Evolutionary conservation across 2,329 filamentous ascomycete genomes (phyloP).

Genomic region (Colletotrichum sp.): DNA sequence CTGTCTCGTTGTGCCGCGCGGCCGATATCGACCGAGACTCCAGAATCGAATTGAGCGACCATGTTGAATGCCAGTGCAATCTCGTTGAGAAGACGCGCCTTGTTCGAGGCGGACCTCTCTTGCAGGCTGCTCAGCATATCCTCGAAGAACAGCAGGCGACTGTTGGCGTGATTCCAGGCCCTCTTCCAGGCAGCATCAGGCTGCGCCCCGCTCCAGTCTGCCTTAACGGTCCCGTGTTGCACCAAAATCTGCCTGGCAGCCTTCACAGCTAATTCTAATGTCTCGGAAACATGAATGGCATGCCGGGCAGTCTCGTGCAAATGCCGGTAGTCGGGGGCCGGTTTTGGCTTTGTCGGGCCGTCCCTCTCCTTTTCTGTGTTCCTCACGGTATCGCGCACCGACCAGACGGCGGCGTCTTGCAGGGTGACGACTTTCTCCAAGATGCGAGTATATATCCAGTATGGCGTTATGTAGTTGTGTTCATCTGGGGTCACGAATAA

Average conservation of each 20-base stretch:
- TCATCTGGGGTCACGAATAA: not conserved
- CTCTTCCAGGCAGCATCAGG: not conserved
- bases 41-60: conserved; percentile 46
- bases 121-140: conserved; percentile 38
- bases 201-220: not conserved
- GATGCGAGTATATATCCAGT: conserved; percentile 40
- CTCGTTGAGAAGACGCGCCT: conserved; percentile 56
- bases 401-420: conserved; percentile 44
- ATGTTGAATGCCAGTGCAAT: conserved; percentile 56
- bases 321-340: conserved; percentile 34
- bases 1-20: conserved; percentile 49
- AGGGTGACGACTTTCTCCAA: conserved; percentile 33
- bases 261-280: conserved; percentile 37
- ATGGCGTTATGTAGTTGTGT: conserved; percentile 29
- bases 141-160: conserved; percentile 36
- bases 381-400: conserved; percentile 38
- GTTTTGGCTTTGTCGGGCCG: conserved; percentile 10
- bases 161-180: conserved; percentile 28
- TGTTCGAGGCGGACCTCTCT: conserved; percentile 41
- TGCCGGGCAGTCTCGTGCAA: conserved; percentile 50
- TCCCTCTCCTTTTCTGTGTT: conserved; percentile 31
- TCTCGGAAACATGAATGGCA: conserved; percentile 49
- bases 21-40: conserved; percentile 42
- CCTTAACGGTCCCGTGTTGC: conserved; percentile 31
- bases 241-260: conserved; percentile 35